Evolutionary conservation across 1,284 basidiomycete genomes (phyloP), one percentile per base, ranked within the genome.

Genomic region (Cystobasidium sp.): DNA sequence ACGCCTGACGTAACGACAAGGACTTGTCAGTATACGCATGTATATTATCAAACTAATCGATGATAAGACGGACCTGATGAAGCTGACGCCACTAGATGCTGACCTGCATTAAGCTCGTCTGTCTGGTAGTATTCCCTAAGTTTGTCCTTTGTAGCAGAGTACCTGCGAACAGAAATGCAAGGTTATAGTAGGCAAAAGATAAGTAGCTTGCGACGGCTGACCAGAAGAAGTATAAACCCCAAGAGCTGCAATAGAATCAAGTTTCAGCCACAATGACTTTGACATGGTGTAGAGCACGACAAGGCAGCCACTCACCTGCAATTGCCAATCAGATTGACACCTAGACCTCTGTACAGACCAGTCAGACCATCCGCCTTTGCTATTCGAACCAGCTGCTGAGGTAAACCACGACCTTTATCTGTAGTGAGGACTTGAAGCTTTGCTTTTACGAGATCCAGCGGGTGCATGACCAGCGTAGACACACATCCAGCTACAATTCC

Each of bases 161-260:
- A 63, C 61, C 61, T 63, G 61, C n/a, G n/a, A n/a, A n/a, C n/a
- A n/a, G n/a, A n/a, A n/a, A n/a, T n/a, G n/a, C n/a, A n/a, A n/a
- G n/a, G n/a, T n/a, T n/a, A n/a, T n/a, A n/a, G n/a, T n/a, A n/a
- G n/a, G n/a, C n/a, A n/a, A n/a, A n/a, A n/a, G n/a, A n/a, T n/a
- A n/a, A n/a, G n/a, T n/a, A n/a, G 66, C 9, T 37, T 22, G 49
- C 8, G 9, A 6, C 10, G 1, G 87, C 93, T 84, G 81, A 96
- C 96, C 97, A 97, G 76, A 97, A 87, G 84, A 99, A 99, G 83
- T 99, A 99, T 43, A 97, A 84, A 0, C 97, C 96, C 96, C 96
- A 99, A 79, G 92, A 64, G 39, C 64, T 66, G 61, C 44, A 20
- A 49, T 8, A 24, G 41, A 44, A 61, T 16, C 14, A n/a, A 44